Percentiles rank a stretch among this genome's conserved stretches.
Conservation (phyloP, 2,329 filamentous ascomycete species). For the Neurospora sp. region DNA sequence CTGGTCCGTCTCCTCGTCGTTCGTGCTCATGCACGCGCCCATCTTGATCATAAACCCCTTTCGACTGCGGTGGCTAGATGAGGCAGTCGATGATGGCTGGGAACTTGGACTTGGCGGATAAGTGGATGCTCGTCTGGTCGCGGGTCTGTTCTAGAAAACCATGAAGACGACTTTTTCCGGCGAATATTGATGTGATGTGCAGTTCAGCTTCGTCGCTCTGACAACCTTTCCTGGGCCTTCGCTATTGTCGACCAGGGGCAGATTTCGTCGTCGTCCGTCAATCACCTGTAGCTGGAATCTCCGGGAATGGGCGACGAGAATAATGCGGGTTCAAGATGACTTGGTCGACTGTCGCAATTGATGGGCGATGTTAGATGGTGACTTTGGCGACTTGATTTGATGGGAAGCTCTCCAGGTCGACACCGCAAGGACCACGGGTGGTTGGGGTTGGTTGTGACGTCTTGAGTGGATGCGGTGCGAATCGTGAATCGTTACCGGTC, state of each 20-base stretch:
- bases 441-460: not conserved
- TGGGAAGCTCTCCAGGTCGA: not conserved
- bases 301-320: not conserved
- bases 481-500: not conserved
- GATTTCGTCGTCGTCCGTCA: not conserved
- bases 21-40: constrained; percentile 89
- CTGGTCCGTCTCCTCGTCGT: constrained; percentile 77
- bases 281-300: not conserved
- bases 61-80: constrained; percentile 4
- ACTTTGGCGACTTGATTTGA: not conserved
- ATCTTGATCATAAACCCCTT: constrained; percentile 42
- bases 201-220: not conserved
- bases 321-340: not conserved
- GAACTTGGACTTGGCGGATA: constrained; percentile 4
- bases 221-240: not conserved
- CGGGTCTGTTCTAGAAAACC: constrained; percentile 13
- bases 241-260: not conserved
- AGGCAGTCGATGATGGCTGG: constrained; percentile 4
- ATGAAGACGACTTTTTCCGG: constrained; percentile 6
- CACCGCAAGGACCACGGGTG: not conserved
- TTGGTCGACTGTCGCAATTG: not conserved
- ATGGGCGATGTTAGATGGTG: not conserved
- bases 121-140: constrained; percentile 8
- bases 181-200: not conserved
- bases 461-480: not conserved